These are phyloP conservation scores for Halenospora varia DNA, from an alignment of 495 filamentous ascomycete genomes.

Conservation along the genomic window DNA sequence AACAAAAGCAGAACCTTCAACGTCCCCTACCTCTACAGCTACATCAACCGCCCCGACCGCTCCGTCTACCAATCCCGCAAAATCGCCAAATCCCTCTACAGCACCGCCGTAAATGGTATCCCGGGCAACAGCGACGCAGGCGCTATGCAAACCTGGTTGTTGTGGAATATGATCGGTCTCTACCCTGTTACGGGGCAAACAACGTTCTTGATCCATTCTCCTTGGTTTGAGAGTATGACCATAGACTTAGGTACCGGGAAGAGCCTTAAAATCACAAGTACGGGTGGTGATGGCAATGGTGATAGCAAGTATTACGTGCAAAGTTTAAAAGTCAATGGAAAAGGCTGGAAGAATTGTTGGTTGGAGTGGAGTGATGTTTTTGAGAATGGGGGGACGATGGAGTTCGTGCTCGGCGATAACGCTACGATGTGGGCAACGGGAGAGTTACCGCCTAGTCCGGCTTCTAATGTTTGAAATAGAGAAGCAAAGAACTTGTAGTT, in stretches of 20 bases:
- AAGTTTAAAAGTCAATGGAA: slow-evolving; percentile 44
- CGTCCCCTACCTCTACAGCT: slow-evolving; percentile 69
- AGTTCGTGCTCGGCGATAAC: slow-evolving; percentile 56
- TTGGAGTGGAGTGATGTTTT: slow-evolving; percentile 62
- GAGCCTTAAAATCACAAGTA: slow-evolving; percentile 51
- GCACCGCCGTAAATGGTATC: slow-evolving; percentile 43
- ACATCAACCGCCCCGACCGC: slow-evolving; percentile 54
- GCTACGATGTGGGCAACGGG: slow-evolving; percentile 54
- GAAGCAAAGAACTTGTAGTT: too few species aligned
- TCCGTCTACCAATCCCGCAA: slow-evolving; percentile 50
- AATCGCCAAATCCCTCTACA: slow-evolving; percentile 53
- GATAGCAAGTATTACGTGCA: slow-evolving; percentile 55
- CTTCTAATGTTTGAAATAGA: too few species aligned
- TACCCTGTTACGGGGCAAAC: slow-evolving; percentile 64
- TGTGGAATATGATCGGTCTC: slow-evolving; percentile 69
- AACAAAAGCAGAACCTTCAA: slow-evolving; percentile 14
- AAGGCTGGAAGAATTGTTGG: slow-evolving; percentile 54
- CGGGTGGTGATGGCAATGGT: slow-evolving; percentile 35
- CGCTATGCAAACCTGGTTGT: slow-evolving; percentile 64
- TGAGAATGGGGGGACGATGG: slow-evolving; percentile 53
- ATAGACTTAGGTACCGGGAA: slow-evolving; percentile 53
- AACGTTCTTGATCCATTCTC: slow-evolving; percentile 59
- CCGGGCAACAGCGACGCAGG: slow-evolving; percentile 68
- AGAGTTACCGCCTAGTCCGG: slow-evolving; percentile 45
- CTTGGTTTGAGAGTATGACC: slow-evolving; percentile 55